phyloP scores from a whole-genome alignment of 148 eudicot genomes.

The Vaccinium corymbosum region DNA sequence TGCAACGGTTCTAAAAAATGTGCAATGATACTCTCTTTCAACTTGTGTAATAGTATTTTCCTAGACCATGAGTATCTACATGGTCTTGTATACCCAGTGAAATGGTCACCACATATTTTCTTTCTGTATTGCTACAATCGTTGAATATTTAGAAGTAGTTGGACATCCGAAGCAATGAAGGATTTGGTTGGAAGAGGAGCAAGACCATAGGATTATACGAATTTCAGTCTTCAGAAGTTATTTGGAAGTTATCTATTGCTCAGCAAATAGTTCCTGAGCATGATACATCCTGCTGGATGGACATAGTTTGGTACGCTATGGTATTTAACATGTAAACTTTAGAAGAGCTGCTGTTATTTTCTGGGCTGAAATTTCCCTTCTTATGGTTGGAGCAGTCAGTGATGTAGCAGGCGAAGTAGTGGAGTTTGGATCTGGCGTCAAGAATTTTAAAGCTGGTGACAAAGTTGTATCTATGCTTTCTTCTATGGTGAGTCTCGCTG shows the following conservation, averaged over 20 bases:
- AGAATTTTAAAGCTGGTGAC: conserved; percentile 61
- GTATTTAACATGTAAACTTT: background rate
- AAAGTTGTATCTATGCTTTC: conserved; percentile 55
- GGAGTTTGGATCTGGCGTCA: conserved; percentile 57
- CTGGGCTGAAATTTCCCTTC: conserved; percentile 11
- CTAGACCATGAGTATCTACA: background rate
- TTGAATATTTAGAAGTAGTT: background rate
- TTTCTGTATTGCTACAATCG: background rate
- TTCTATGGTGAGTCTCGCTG: conserved; percentile 31
- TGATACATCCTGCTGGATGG: background rate
- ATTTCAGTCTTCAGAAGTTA: background rate
- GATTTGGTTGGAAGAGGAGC: background rate
- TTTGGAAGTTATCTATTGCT: background rate
- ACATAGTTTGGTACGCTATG: background rate
- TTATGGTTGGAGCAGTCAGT: conserved; percentile 35
- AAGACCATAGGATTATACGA: background rate
- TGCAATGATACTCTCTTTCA: background rate
- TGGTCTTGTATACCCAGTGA: background rate
- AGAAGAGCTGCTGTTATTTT: background rate
- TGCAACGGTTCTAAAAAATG: too few relatives aligned
- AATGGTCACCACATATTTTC: background rate
- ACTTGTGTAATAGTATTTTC: background rate
- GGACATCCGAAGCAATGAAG: background rate
- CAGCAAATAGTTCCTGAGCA: background rate
- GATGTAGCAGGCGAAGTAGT: conserved; percentile 88